Evolutionary conservation across 2,329 filamentous ascomycete species (phyloP), one percentile per base, ranked within the genome.

Genomic region (Cladosporium phlei): DNA sequence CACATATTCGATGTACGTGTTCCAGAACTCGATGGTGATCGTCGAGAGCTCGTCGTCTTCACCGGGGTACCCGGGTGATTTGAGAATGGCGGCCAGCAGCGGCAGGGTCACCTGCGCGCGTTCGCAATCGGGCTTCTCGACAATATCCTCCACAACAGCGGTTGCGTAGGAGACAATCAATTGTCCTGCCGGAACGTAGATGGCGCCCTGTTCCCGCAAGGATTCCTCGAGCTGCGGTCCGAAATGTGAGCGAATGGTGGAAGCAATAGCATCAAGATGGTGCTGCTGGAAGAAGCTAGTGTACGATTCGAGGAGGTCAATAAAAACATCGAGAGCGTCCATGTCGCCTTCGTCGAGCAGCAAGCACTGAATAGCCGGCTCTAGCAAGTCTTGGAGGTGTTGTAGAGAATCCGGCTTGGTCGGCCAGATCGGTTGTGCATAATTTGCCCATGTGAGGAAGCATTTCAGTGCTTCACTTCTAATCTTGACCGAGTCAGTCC

Each of bases 11-110:
- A 86, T 79, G 60, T 83, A 88, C 1, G 79, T 82, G 14, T 79
- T 83, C 87, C 88, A 93, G 61, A 93, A 91, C 57, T 93, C 86
- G 11, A 91, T 74, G 1, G 83, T 79, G 1, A 81, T 78, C 1
- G 86, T 78, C 46, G 88, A 89, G 9, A 89, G 79, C 52, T 80
- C 82, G 57, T 93, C 85, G 46, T 91, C 86, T 3, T 77, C 77
- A 1, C 83, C 81, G 1, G 85, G 79, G 55, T 80, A 77, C 2
- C 86, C 86, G 10, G 80, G 72, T 10, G 81, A 77, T 16, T 75
- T 75, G 19, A 90, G 70, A 4, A 93, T 73, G 3, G 80, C 79
- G 16, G 47, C 21, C 22, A 39, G 12, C 4, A 43, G 50, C 5
- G 38, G 38, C 12, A 48, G 14, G 7, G 39, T 44, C 5, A 48